A percentile compares a stretch with the other conserved stretches of the same genome.
These are phyloP conservation scores for Chromosphaera perkinsii DNA, from an alignment of 208 protist genomes.

Conservation along the genomic window DNA sequence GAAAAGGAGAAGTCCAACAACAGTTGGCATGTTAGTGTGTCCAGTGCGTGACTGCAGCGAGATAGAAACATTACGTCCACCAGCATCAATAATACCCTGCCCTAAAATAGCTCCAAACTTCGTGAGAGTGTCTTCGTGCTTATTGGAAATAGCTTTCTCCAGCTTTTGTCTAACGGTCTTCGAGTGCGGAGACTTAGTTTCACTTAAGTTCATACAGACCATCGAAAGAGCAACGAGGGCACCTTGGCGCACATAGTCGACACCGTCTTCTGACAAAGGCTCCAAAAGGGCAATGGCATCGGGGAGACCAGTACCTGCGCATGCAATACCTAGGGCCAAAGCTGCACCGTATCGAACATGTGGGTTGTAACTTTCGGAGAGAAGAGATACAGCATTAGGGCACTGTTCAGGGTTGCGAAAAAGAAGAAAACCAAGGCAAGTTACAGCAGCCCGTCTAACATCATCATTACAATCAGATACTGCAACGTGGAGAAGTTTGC, in stretches of 20 bases:
- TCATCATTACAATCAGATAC: slow-evolving; percentile 93
- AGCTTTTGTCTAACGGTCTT: slow-evolving; percentile 37
- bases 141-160: slow-evolving; percentile 64
- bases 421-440: slow-evolving; percentile 94
- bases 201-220: slow-evolving; percentile 86
- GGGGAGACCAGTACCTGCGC: slow-evolving; percentile 82
- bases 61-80: slow-evolving; percentile 84
- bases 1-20: slow-evolving; percentile 94
- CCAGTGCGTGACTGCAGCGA: slow-evolving; percentile 75
- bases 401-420: slow-evolving; percentile 84
- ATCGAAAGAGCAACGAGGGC: slow-evolving; percentile 89
- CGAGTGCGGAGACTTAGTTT: slow-evolving; percentile 33
- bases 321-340: slow-evolving; percentile 92
- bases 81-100: slow-evolving; percentile 92
- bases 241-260: slow-evolving; percentile 94
- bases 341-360: slow-evolving; percentile 87
- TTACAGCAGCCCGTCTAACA: slow-evolving; percentile 93
- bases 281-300: slow-evolving; percentile 87
- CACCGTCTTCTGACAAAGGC: slow-evolving; percentile 80
- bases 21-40: slow-evolving; percentile 82
- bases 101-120: slow-evolving; percentile 95
- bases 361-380: slow-evolving; percentile 94
- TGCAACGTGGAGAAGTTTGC: slow-evolving; percentile 87
- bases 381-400: slow-evolving; percentile 67
- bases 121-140: slow-evolving; percentile 85